These are phyloP conservation scores for Saccharomyces hybrid DNA, from an alignment of 1,139 yeast genomes.

Conservation along the genomic window DNA sequence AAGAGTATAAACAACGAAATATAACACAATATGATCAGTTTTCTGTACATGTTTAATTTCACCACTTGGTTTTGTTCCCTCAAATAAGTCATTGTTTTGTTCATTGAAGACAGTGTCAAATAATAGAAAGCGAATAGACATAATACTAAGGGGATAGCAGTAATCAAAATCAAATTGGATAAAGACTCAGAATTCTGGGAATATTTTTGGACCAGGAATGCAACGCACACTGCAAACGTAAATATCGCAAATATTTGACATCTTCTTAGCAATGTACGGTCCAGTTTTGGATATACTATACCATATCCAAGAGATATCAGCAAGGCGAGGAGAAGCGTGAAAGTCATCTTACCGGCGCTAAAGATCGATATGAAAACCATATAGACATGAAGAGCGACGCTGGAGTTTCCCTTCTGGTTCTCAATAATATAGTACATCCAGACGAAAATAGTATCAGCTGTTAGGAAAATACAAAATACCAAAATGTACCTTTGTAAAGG, in stretches of 20 bases:
- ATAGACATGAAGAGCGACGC: constrained; percentile 57
- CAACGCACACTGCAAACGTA: constrained; percentile 60
- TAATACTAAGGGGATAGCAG: constrained; percentile 59
- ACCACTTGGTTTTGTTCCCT: constrained; percentile 81
- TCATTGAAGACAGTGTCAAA: constrained; percentile 59
- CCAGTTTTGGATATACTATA: constrained; percentile 74
- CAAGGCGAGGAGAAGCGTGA: constrained; percentile 73
- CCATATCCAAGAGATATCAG: constrained; percentile 89
- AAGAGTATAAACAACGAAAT: constrained; percentile 50
- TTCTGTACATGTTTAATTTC: constrained; percentile 74
- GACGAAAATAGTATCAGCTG: constrained; percentile 72
- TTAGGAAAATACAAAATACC: constrained; percentile 71
- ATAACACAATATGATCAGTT: constrained; percentile 63
- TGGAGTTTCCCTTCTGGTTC: constrained; percentile 47
- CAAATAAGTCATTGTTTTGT: constrained; percentile 61
- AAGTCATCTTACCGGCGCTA: constrained; percentile 72
- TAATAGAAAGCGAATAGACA: constrained; percentile 66
- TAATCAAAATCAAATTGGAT: constrained; percentile 33
- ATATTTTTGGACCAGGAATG: constrained; percentile 62
- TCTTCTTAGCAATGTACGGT: constrained; percentile 61
- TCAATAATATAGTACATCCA: constrained; percentile 85
- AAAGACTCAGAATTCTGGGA: constrained; percentile 40
- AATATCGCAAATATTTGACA: constrained; percentile 66
- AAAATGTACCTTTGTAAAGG: constrained; percentile 83
- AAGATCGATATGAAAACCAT: constrained; percentile 67